A percentile compares a stretch with the other conserved stretches of the same genome.
Evolutionary conservation across 257 asterid genomes (phyloP).

Genomic region (Osmanthus fragrans): DNA sequence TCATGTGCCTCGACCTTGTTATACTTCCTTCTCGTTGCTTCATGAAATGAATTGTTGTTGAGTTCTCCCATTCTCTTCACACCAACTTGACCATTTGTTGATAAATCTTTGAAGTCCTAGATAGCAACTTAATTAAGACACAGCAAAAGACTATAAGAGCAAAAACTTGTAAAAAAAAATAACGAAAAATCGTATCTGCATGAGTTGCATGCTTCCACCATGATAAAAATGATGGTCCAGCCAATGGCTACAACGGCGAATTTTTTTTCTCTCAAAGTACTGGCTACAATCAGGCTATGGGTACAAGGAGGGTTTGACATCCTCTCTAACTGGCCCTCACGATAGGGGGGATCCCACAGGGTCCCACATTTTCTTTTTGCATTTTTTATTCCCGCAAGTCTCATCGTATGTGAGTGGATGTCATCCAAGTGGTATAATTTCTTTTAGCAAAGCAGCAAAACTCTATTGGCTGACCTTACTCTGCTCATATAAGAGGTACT

Average conservation of each 20-base stretch:
- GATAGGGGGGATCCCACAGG: too few species aligned
- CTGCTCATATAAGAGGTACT: neutral
- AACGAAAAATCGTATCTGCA: neutral
- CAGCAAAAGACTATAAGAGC: constrained; percentile 13
- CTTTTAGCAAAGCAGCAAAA: too few species aligned
- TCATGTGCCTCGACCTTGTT: constrained; percentile 66
- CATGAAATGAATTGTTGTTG: constrained; percentile 64
- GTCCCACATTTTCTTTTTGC: too few species aligned
- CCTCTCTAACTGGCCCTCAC: too few species aligned
- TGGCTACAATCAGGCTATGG: too few species aligned
- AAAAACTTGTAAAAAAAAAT: neutral
- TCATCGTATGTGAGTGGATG: too few species aligned
- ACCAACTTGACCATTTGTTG: constrained; percentile 48
- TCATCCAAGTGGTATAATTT: too few species aligned
- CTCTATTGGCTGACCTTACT: neutral
- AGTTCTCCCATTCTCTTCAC: constrained; percentile 93
- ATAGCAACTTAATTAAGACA: constrained; percentile 28
- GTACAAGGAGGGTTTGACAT: too few species aligned
- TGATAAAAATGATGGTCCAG: constrained; percentile 8
- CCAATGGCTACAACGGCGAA: neutral
- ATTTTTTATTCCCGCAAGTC: too few species aligned
- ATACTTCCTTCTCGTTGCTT: constrained; percentile 64
- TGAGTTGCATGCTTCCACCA: constrained; percentile 14
- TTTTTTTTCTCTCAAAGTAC: neutral
- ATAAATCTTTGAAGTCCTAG: constrained; percentile 63